Conservation (phyloP, 208 protist genomes). For the Trichomonas gallinae region DNA sequence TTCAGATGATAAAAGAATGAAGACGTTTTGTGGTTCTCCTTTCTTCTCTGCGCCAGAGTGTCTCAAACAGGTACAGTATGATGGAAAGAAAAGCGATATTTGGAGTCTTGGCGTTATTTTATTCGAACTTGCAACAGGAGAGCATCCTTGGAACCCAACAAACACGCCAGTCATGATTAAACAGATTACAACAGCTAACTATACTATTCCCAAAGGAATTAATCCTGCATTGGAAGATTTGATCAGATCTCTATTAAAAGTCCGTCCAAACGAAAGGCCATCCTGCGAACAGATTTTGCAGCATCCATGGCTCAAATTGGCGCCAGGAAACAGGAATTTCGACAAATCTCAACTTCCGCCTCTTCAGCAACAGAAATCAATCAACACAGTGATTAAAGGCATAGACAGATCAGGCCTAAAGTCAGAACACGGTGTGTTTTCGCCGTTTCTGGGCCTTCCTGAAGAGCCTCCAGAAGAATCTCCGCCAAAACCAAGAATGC, state of each 20-base stretch:
- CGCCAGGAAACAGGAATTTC: not conserved
- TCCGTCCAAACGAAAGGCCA: not conserved
- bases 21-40: not conserved
- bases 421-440: no score
- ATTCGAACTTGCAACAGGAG: not conserved
- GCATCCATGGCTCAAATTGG: not conserved
- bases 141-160: not conserved
- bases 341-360: no score
- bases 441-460: no score
- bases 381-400: no score
- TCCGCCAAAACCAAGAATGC: no score
- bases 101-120: conserved; percentile 2
- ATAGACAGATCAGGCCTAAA: no score
- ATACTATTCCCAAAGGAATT: not conserved
- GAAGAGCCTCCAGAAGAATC: no score
- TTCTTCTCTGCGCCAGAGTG: not conserved
- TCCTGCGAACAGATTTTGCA: not conserved
- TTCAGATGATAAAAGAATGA: not conserved
- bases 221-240: not conserved
- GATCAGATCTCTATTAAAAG: not conserved
- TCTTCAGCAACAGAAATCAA: no score
- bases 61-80: not conserved
- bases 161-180: not conserved
- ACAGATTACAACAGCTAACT: not conserved
- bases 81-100: not conserved